Evolutionary conservation across 73 alveolate genomes (phyloP), one percentile per base, ranked within the genome.

Genomic region (Vitrella brassicaformis): DNA sequence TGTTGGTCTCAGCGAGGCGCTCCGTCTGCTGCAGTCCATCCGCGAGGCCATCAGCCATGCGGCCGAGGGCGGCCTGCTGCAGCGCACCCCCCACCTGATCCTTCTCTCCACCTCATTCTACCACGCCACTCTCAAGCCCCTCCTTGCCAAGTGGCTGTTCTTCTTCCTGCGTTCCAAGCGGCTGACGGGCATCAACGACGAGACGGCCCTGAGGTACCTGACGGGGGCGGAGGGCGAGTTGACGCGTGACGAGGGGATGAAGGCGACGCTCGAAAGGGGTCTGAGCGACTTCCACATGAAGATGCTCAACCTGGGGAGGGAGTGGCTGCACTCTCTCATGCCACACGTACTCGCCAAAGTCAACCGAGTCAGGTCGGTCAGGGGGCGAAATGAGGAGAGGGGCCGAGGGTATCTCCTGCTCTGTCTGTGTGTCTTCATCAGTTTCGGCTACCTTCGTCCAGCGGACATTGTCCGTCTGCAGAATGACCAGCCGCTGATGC

Each of bases 311-410:
- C 66, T 75, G 47, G 74, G 70, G 10, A 25, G 28, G 56, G 68
- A 72, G 19, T 67, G 74, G 73, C 74, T 75, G 70, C 74, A 66
- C 30, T 67, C 74, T 30, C 67, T 75, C 56, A 66, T 75, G 64
- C 81, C 81, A 31, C 67, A 64, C 56, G 14, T 75, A 47, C 74
- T 75, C 64, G 39, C 65, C 69, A 75, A 75, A 74, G 81, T 30
- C 10, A 8, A n/a, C n/a, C n/a, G n/a, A n/a, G n/a, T n/a, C n/a
- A n/a, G n/a, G n/a, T n/a, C n/a, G n/a, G n/a, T n/a, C n/a, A n/a
- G n/a, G n/a, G n/a, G n/a, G n/a, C n/a, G n/a, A n/a, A n/a, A n/a
- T n/a, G n/a, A n/a, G 10, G 66, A 19, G 47, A 10, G 19, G 47
- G 0, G 18, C 9, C 14, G 47, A 27, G 19, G 9, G 19, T 27